Evolutionary conservation across 2,329 filamentous ascomycete genomes (phyloP), one percentile per base, ranked within the genome.

Genomic region (Ophioceras dolichostomum): DNA sequence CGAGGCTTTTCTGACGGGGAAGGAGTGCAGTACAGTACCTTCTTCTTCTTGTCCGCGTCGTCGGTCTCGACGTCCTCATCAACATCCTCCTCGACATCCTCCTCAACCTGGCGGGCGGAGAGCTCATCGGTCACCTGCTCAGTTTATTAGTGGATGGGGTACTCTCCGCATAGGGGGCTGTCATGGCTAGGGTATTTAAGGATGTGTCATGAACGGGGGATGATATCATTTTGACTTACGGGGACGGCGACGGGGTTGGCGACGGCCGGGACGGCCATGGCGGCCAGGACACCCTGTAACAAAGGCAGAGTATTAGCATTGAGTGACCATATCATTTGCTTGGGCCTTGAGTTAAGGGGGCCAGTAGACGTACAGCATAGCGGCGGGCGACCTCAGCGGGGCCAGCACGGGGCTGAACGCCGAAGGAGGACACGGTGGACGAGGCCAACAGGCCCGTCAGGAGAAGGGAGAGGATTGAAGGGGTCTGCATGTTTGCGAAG

Each of bases 381-480:
- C 29, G 36, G 28, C 33, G 17, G 33, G 29, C 36, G 10, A 37
- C 28, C 4, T 18, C 36, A 7, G 19, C 20, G 14, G 36, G 36
- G n/a, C 29, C 21, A 14, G 32, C 21, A 7, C 28, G 76, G 0
- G 79, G 78, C 0, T 57, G 60, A n/a, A 83, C 78, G 78, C 65
- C 83, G 2, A 65, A 64, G 0, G 57, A 65, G 13, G 72, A 74
- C 22, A 78, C 83, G 49, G 79, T 76, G 43, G 67, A 72, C 10
- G 74, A 76, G 0, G 69, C 75, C 42, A 69, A 72, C 2, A 37
- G 36, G 29, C 36, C 36, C 28, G 36, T 13, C 13, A 37, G 29
- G 29, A 32, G 28, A 10, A 37, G 29, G 28, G 19, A 29, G 10
- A 26, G 22, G 29, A 37, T 10, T 10, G 9, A 32, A 12, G 36